Evolutionary conservation across 768 basidiomycete species (phyloP).

Genomic region (Suillus hirtellus): DNA sequence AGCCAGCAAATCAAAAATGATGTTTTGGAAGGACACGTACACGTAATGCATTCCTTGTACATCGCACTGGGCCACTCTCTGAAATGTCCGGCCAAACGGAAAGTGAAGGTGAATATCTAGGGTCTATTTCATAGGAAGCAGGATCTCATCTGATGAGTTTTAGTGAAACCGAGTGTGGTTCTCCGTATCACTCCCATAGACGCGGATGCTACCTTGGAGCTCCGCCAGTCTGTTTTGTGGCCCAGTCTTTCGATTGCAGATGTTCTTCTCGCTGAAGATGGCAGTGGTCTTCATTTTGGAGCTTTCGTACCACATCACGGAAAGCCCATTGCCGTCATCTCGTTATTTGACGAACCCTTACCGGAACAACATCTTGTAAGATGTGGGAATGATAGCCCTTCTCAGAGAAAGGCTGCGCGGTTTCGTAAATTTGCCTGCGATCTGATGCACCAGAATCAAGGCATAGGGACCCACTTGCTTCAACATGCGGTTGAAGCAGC

Average conservation of each 20-base stretch:
- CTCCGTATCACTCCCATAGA: conserved; percentile 35
- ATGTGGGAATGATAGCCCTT: conserved; percentile 8
- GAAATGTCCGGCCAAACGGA: not conserved
- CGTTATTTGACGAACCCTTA: conserved; percentile 50
- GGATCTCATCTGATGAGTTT: not conserved
- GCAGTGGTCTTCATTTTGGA: conserved; percentile 52
- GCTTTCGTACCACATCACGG: conserved; percentile 44
- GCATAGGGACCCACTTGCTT: conserved; percentile 54
- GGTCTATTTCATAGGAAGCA: not conserved
- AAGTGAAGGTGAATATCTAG: not conserved
- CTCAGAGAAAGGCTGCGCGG: conserved; percentile 32
- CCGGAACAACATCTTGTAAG: conserved; percentile 17
- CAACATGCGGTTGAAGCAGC: conserved; percentile 40
- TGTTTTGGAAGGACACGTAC: not conserved
- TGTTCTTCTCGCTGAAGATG: conserved; percentile 55
- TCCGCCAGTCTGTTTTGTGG: conserved; percentile 62
- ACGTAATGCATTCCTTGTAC: not conserved
- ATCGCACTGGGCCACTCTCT: not conserved
- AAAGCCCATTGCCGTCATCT: conserved; percentile 53
- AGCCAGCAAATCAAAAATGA: not conserved
- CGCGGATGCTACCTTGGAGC: conserved; percentile 44
- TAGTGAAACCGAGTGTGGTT: not conserved
- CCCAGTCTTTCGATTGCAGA: conserved; percentile 48
- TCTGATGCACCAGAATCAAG: conserved; percentile 48
- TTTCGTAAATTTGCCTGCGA: conserved; percentile 67